Evolutionary conservation across 2,329 filamentous ascomycete genomes (phyloP), one percentile per base, ranked within the genome.

Genomic region (Lojkania enalia): DNA sequence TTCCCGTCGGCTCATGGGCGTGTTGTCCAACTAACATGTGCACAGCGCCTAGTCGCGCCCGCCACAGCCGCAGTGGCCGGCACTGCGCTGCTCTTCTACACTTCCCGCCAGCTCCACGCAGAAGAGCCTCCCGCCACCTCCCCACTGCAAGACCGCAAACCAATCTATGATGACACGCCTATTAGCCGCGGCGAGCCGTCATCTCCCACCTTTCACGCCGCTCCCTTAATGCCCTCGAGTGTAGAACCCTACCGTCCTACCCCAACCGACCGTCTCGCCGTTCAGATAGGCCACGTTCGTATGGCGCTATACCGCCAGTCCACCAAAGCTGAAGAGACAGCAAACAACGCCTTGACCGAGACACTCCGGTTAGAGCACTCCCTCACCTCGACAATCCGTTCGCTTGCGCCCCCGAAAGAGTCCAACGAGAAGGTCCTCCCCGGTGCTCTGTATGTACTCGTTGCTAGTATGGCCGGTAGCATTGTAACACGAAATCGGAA

Each of bases 381-480:
- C 66, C 91, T 97, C 76, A 95, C 92, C 60, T 82, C 81, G 71
- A 97, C 94, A 49, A 74, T 99, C 57, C 89, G 91, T 47, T 90
- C 87, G 16, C 81, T 99, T 29, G 94, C 91, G 15, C 94, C 94
- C 20, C 78, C 90, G 27, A 86, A 85, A 62, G 87, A 92, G 72
- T 88, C 84, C 49, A 88, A 88, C 68, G 94, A 99, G 78, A 84
- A 85, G 66, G 80, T 99, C 44, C 85, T 97, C 73, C 94, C 94
- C 23, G 92, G 92, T 19, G 79, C 84, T 48, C 83, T 97, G 57
- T 97, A 97, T 74, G 90, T 97, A 35, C 81, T 96, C 20, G 91
- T 99, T 36, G 86, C 91, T 31, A 85, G 89, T 61, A 96, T 99
- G 91, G 89, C 94, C 25, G 94, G 92, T 58, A 90, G 84, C 71